phyloP scores from a whole-genome alignment of 2,329 filamentous ascomycete species.

The Stagonosporopsis rhizophila region DNA sequence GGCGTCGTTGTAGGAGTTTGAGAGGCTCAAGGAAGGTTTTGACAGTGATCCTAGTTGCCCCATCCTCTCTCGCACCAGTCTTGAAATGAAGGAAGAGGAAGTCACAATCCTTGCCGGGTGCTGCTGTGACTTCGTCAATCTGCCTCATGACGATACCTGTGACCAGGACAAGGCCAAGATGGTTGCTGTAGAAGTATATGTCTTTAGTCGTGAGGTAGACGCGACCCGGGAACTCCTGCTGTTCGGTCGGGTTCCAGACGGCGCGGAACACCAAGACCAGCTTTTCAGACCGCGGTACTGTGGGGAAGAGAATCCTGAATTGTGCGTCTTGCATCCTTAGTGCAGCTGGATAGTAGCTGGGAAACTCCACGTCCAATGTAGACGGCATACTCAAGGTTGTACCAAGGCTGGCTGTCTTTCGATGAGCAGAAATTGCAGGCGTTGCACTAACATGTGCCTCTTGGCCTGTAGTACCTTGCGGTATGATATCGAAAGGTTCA shows the following conservation, averaged over 20 bases:
- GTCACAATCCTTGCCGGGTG: slow-evolving; percentile 89
- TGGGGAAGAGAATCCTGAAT: slow-evolving; percentile 89
- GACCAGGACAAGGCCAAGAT: slow-evolving; percentile 87
- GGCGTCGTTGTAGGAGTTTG: slow-evolving; percentile 77
- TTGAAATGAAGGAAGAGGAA: slow-evolving; percentile 86
- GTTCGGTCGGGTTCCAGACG: slow-evolving; percentile 80
- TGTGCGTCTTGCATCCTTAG: slow-evolving; percentile 88
- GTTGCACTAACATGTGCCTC: slow-evolving; percentile 18
- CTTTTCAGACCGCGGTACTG: slow-evolving; percentile 77
- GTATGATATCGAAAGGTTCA: slow-evolving; percentile 29
- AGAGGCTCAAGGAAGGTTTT: slow-evolving; percentile 94
- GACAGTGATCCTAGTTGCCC: slow-evolving; percentile 78
- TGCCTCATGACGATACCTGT: slow-evolving; percentile 76
- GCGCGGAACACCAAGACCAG: slow-evolving; percentile 91
- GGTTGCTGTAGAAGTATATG: slow-evolving; percentile 96
- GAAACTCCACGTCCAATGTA: slow-evolving; percentile 61
- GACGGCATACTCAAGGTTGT: slow-evolving; percentile 29
- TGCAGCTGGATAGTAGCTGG: slow-evolving; percentile 78
- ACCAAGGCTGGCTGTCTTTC: slow-evolving; percentile 65
- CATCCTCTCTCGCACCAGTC: slow-evolving; percentile 66
- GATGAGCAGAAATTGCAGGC: slow-evolving; percentile 49
- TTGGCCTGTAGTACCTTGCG: slow-evolving; percentile 11
- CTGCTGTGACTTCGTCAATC: slow-evolving; percentile 88
- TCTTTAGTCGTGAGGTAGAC: slow-evolving; percentile 87
- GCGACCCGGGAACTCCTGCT: slow-evolving; percentile 80